Evolutionary conservation across 139 green algal genomes (phyloP), one percentile per base, ranked within the genome.

Genomic region (Yamagishiella unicocca): DNA sequence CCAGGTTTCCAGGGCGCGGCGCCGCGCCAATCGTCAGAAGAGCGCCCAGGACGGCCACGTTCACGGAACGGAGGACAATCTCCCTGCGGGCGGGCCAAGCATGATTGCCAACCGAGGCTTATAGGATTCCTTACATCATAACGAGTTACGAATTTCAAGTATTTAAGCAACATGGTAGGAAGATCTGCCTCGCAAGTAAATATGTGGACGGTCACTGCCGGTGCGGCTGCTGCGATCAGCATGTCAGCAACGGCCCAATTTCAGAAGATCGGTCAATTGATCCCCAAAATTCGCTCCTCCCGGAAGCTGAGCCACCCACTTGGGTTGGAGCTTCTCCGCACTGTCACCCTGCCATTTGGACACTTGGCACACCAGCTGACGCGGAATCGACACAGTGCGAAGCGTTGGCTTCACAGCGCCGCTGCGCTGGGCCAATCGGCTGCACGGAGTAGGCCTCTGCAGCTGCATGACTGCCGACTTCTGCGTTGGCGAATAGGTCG

Each of bases 1-100:
- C 95, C 24, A 98, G 53, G 72, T 82, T 93, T 9, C 33, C 77
- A 12, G 96, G 96, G 0, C 95, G 90, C 0, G 91, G 90, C 10
- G 89, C 80, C 17, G 93, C 92, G 19, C 96, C 96, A 25, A 94
- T 92, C 37, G 53, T 93, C 31, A 98, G 93, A 24, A 98, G 37
- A 2, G 94, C 85, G 4, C 88, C 96, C n/a, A 98, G 88, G 27
- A 97, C 93, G 9, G 87, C 71, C 29, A 94, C 67, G 73, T 95
- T 96, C 31, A 96, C 89, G 71, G 87, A 94, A 62, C 87, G 88
- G 2, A 98, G 92, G 50, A 97, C 21, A 24, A 97, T 17, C 78
- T 98, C 90, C 82, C 96, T 97, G 89, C 82, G 87, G 27, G 72
- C 84, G 1, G 2, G 61, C 35, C n/a, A n/a, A n/a, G n/a, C n/a